Evolutionary conservation across 306 rosid species (phyloP), one percentile per base, ranked within the genome.

Genomic region (Echinosophora koreensis): DNA sequence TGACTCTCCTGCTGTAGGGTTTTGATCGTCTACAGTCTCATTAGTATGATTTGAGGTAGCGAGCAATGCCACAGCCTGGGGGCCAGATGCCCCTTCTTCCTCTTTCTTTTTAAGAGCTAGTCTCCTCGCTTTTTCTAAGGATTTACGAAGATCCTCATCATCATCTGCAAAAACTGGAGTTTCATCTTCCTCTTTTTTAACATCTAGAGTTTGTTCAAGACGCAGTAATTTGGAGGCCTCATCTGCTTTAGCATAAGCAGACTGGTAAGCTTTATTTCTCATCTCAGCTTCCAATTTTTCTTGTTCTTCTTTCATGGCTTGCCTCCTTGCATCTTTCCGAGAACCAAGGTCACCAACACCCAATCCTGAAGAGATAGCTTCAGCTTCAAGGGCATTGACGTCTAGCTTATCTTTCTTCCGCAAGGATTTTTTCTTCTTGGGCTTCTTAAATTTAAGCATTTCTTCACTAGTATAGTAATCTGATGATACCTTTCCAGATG

Each of bases 401-500:
- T 95, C 99, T 49, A 95, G 89, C 89, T 90, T 95, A 77, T 92
- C 99, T 81, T 86, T 95, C 87, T 92, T 95, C 61, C 97, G 90
- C 75, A 95, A 82, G 80, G 97, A 80, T 77, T 95, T 95, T 82
- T 91, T 95, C 89, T 95, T 95, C 88, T 89, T 92, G 69, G 99
- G 97, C 88, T 92, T 95, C 86, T 89, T 92, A 69, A 90, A 88
- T 56, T 86, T 69, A 73, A 86, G 92, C 97, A 91, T 95, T 86
- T 95, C 99, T 82, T 90, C 97, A 16, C 89, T 89, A 69, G 97
- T 90, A 81, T 81, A 92, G 80, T 83, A 95, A 77, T 95, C 97
- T 35, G 96, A 92, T 37, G 94, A 61, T 69, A 77, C 77, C 82
- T 88, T 89, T 67, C 88, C 96, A 41, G 89, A 74, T 46, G 89